Evolutionary conservation across 345 rosid species (phyloP), one percentile per base, ranked within the genome.

Genomic region (Aquilaria malaccensis): DNA sequence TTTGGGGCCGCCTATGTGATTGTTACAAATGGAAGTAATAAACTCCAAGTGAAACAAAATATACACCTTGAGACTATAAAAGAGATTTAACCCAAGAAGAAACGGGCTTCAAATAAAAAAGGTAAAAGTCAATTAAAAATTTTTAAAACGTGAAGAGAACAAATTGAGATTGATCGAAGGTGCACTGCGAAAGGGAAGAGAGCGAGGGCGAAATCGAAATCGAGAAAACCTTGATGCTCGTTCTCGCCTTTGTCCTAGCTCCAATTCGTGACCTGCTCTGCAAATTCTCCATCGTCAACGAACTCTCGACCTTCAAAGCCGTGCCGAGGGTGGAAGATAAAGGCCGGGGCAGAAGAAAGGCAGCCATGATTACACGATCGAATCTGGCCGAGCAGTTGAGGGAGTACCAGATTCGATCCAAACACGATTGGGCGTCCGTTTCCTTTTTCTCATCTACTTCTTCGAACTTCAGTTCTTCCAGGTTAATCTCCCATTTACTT

Each of bases 371-470:
- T 69, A 94, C 97, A 70, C 79, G 99, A 73, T 94, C 99, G 60
- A 90, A 94, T 68, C 75, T 94, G 70, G 96, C 86, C 10, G 97
- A 94, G 69, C 97, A 90, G 69, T 77, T 94, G 69, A 80, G 97
- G 50, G 97, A 90, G 79, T 90, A 90, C 65, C 97, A 94, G 85
- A 91, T 84, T 76, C 87, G 93, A 70, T 90, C 99, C 56, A 94
- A 86, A 67, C 89, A 90, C 67, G 97, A 94, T 65, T 94, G 96
- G 99, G 94, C 95, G n/a, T 87, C 97, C 52, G 81, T 94, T 67
- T 90, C 99, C 15, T 83, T 94, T 78, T 94, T 94, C 80, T 86
- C 91, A 48, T 90, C 99, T 66, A 80, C 93, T 22, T 81, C 97
- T n/a, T 37, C 43, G 5, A 84, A 77, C 75, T 56, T 88, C 62